Percentiles rank a stretch among this genome's conserved stretches.
phyloP scores from a whole-genome alignment of 108 stramenopile genomes.

The Schizochytrium sp. region DNA sequence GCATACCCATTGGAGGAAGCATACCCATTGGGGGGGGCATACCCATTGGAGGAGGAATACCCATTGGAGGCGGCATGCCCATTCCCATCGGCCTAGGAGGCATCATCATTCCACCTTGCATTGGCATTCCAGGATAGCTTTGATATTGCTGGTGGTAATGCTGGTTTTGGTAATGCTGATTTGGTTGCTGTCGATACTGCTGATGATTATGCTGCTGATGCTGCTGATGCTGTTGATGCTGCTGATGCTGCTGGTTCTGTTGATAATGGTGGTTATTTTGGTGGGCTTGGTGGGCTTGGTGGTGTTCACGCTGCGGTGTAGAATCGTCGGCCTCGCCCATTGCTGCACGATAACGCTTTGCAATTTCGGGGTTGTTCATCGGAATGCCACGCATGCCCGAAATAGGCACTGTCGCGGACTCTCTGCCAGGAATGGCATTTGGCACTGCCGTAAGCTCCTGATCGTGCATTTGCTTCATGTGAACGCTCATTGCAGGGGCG shows the following conservation, averaged over 20 bases:
- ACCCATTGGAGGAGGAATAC: conserved; percentile 34
- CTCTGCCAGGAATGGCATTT: background rate
- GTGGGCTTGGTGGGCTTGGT: background rate
- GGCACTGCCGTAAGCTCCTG: conserved; percentile 16
- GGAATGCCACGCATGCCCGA: conserved; percentile 59
- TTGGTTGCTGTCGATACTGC: background rate
- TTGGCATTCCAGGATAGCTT: background rate
- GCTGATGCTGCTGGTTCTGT: conserved; percentile 11
- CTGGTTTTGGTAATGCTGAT: background rate
- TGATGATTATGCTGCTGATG: background rate
- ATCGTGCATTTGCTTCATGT: conserved; percentile 38
- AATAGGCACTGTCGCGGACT: background rate
- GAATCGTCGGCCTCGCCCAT: background rate
- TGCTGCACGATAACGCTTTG: conserved; percentile 15
- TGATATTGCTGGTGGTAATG: background rate
- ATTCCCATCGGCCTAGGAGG: background rate
- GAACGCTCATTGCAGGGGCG: conserved; percentile 52
- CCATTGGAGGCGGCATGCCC: conserved; percentile 33
- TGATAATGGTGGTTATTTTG: background rate
- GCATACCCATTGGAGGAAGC: conserved; percentile 47
- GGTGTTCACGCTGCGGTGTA: background rate
- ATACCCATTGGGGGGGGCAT: conserved; percentile 52
- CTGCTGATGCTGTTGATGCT: background rate
- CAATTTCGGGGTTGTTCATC: background rate
- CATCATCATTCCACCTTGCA: background rate